Evolutionary conservation across 345 rosid species (phyloP).

Genomic region (Citropsis articulata): DNA sequence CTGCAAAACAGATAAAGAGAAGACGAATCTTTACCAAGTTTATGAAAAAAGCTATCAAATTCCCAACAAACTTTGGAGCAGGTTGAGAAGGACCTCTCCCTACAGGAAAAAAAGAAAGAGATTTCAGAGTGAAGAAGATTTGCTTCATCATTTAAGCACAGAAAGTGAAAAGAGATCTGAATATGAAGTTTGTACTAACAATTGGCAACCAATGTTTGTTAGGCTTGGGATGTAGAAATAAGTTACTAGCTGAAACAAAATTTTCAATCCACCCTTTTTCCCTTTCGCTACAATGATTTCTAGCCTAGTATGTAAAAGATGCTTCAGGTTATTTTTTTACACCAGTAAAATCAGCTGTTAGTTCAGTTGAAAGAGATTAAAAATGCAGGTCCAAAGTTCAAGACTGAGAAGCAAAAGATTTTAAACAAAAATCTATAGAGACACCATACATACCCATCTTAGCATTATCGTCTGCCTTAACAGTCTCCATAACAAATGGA

Average conservation of each 20-base stretch:
- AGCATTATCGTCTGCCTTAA: slow-evolving; percentile 90
- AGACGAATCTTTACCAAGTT: slow-evolving; percentile 57
- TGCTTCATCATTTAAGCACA: background rate
- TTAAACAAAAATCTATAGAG: slow-evolving; percentile 2
- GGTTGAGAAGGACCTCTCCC: slow-evolving; percentile 94
- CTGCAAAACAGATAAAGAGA: background rate
- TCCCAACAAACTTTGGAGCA: slow-evolving; percentile 76
- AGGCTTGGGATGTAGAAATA: background rate
- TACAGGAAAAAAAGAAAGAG: slow-evolving; percentile 20
- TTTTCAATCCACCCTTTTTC: background rate
- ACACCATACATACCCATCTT: slow-evolving; percentile 60
- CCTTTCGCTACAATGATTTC: background rate
- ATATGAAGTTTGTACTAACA: background rate
- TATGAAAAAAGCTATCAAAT: slow-evolving; percentile 68
- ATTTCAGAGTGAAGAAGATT: background rate
- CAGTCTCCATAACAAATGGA: slow-evolving; percentile 93
- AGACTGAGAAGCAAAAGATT: background rate
- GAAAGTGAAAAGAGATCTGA: background rate
- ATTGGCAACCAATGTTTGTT: background rate
- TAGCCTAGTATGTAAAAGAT: background rate
- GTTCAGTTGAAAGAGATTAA: background rate
- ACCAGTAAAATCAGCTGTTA: background rate
- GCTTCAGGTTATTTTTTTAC: background rate
- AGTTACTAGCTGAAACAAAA: background rate
- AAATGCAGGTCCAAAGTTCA: background rate